Evolutionary conservation across 192 early-diverging fungal genomes (phyloP).

Genomic region (Backusella circina): DNA sequence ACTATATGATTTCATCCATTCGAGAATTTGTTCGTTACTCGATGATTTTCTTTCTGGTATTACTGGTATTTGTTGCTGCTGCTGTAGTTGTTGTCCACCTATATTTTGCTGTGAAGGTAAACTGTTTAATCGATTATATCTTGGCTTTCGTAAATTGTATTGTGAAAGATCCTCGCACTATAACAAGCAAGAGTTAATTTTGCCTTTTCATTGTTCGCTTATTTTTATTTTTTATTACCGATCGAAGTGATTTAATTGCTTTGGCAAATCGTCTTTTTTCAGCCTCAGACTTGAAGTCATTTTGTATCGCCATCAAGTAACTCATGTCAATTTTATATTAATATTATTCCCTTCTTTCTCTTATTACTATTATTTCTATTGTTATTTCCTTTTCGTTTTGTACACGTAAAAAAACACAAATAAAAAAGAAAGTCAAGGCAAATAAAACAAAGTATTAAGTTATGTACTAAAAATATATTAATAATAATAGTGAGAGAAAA

Average conservation of each 20-base stretch:
- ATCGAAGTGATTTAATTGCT: not conserved
- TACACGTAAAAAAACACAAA: not conserved
- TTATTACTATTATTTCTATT: not conserved
- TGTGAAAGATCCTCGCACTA: not conserved
- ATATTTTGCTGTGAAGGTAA: not conserved
- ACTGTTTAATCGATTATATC: not conserved
- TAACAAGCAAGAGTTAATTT: not conserved
- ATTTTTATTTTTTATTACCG: not conserved
- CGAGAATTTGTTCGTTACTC: not conserved
- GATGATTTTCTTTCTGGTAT: conserved; percentile 17
- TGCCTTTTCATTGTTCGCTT: not conserved
- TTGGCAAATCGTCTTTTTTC: not conserved
- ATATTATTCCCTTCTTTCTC: not conserved
- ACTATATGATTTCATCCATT: conserved; percentile 3
- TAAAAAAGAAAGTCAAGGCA: not conserved
- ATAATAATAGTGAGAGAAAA: not conserved
- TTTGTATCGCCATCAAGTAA: not conserved
- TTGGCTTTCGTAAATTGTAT: not conserved
- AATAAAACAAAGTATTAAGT: not conserved
- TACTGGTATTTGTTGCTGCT: not conserved
- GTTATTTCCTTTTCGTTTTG: not conserved
- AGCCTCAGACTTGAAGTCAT: conserved; percentile 1
- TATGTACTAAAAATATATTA: not conserved
- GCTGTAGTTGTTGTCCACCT: not conserved
- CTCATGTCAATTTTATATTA: not conserved